A percentile compares a stretch with the other conserved stretches of the same genome.
phyloP scores from a whole-genome alignment of 176 grass and related monocot species.

The Bothriochloa decipiens region DNA sequence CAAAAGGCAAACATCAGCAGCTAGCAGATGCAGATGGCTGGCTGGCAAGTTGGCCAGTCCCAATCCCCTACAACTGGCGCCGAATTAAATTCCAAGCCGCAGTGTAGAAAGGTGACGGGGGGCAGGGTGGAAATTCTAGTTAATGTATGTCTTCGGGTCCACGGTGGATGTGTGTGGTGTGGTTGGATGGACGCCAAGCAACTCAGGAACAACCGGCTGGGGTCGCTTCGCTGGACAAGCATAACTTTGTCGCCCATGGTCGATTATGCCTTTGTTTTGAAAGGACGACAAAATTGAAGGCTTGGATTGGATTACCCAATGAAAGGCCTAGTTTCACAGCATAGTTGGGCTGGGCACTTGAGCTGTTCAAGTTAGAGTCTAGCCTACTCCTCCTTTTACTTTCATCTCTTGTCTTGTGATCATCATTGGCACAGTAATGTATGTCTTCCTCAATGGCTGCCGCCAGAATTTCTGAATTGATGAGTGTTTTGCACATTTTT shows the following conservation, averaged over 20 bases:
- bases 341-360: background rate
- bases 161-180: slow-evolving; percentile 47
- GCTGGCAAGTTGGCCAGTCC: slow-evolving; percentile 57
- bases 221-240: slow-evolving; percentile 37
- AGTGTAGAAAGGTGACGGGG: background rate
- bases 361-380: slow-evolving; percentile 8
- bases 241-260: slow-evolving; percentile 43
- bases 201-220: slow-evolving; percentile 43
- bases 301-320: background rate
- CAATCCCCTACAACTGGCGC: slow-evolving; percentile 57
- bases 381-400: background rate
- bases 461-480: background rate
- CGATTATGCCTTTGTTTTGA: slow-evolving; percentile 11
- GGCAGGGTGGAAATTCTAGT: slow-evolving; percentile 23
- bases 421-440: background rate
- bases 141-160: slow-evolving; percentile 47
- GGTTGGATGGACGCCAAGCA: slow-evolving; percentile 44
- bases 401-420: slow-evolving; percentile 10
- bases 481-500: slow-evolving; percentile 2
- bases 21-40: slow-evolving; percentile 29
- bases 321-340: slow-evolving; percentile 34
- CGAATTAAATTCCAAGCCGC: slow-evolving; percentile 45
- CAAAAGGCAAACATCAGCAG: slow-evolving; percentile 51
- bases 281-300: slow-evolving; percentile 37
- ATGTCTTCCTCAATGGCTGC: slow-evolving; percentile 22